Evolutionary conservation across 768 basidiomycete genomes (phyloP).

Genomic region (Leccinum broughii): DNA sequence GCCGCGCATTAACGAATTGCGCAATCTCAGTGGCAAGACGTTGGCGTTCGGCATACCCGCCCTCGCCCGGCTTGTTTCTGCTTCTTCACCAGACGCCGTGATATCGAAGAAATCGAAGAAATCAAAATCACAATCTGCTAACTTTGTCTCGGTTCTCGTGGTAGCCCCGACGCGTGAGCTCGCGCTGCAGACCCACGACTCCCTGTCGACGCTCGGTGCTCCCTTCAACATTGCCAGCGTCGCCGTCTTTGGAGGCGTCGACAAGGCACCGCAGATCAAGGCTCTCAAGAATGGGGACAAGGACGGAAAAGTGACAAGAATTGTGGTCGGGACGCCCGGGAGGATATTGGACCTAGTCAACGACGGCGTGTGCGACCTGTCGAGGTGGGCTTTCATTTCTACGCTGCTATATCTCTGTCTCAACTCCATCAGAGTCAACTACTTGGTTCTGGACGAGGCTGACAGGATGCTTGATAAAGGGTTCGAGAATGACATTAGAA

Average conservation of each 20-base stretch:
- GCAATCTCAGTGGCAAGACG: slow-evolving; percentile 78
- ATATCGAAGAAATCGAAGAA: slow-evolving; percentile 31
- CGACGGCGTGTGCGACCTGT: slow-evolving; percentile 82
- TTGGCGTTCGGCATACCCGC: slow-evolving; percentile 95
- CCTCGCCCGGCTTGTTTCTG: slow-evolving; percentile 60
- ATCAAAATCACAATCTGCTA: slow-evolving; percentile 28
- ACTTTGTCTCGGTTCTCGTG: slow-evolving; percentile 65
- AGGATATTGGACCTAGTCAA: slow-evolving; percentile 89
- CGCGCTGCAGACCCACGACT: slow-evolving; percentile 92
- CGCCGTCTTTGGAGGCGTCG: slow-evolving; percentile 94
- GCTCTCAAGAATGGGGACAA: slow-evolving; percentile 58
- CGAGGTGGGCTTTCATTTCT: slow-evolving; percentile 48
- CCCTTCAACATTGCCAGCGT: slow-evolving; percentile 77
- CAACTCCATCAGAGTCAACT: slow-evolving; percentile 65
- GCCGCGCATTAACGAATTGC: background rate
- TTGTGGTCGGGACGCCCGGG: slow-evolving; percentile 96
- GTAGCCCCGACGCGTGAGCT: slow-evolving; percentile 96
- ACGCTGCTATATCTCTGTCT: background rate
- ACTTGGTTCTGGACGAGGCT: slow-evolving; percentile 95
- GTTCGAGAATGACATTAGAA: slow-evolving; percentile 96
- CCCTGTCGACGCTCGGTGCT: slow-evolving; percentile 70
- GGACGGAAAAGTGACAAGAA: slow-evolving; percentile 55
- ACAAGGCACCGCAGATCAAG: slow-evolving; percentile 79
- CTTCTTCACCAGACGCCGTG: slow-evolving; percentile 18
- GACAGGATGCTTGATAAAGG: slow-evolving; percentile 98